Conservation (phyloP, 1,284 basidiomycete genomes). For the Tranzscheliella williamsii region DNA sequence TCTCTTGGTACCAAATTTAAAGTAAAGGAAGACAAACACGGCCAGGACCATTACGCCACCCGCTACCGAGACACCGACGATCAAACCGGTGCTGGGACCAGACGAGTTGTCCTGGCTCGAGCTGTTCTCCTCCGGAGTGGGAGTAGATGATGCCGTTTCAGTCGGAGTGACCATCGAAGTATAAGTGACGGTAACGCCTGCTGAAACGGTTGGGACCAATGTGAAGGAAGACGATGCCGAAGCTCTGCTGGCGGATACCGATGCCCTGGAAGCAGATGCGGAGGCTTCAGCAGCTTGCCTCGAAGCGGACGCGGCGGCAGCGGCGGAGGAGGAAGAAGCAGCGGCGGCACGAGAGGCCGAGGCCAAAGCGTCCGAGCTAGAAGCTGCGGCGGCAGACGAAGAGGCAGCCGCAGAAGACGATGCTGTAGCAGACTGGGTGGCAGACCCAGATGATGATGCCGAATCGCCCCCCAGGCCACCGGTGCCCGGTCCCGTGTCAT, state of each 20-base stretch:
- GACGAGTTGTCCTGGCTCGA: slow-evolving; percentile 3
- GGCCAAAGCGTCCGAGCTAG: background rate
- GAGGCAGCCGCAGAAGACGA: slow-evolving; percentile 17
- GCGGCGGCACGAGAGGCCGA: slow-evolving; percentile 8
- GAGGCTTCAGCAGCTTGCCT: slow-evolving; percentile 2
- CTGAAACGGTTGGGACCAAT: slow-evolving; percentile 10
- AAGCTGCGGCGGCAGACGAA: slow-evolving; percentile 1
- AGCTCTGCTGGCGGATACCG: slow-evolving; percentile 2
- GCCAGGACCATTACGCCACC: slow-evolving; percentile 53
- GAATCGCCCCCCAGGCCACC: background rate
- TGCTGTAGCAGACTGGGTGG: slow-evolving; percentile 11
- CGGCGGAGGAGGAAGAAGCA: slow-evolving; percentile 12
- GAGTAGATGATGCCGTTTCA: background rate
- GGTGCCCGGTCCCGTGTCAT: background rate
- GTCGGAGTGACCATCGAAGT: slow-evolving; percentile 12
- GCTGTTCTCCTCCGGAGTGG: background rate
- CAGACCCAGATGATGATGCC: slow-evolving; percentile 7
- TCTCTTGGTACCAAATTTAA: slow-evolving; percentile 50
- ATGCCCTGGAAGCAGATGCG: slow-evolving; percentile 3
- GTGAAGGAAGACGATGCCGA: slow-evolving; percentile 11
- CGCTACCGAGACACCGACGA: slow-evolving; percentile 54
- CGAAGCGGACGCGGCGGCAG: slow-evolving; percentile 19
- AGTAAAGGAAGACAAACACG: slow-evolving; percentile 46
- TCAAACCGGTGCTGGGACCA: slow-evolving; percentile 42
- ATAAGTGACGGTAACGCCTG: slow-evolving; percentile 17